Evolutionary conservation across 2,329 filamentous ascomycete genomes (phyloP), one percentile per base, ranked within the genome.

Genomic region (Zymoseptoria passerinii): DNA sequence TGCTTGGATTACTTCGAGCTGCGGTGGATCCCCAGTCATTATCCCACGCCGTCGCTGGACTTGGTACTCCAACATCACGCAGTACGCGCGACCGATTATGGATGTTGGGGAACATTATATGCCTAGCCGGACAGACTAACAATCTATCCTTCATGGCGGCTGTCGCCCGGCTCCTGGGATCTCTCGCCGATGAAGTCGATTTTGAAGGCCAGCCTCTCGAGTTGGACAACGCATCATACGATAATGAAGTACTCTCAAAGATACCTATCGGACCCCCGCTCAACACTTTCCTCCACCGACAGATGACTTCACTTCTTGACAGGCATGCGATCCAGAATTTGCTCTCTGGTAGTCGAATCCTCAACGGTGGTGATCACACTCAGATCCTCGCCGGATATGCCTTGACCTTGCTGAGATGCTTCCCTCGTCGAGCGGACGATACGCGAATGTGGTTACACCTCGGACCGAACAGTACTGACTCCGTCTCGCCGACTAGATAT

Each of bases 401-500:
- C 2, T 78, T 97, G 48, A 92, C 89, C 0, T 76, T 99, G 2
- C 77, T 97, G 3, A 84, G 89, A 59, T 92, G 91, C 66, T 97
- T 97, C 64, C 91, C 92, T 8, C 77, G 80, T 6, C 82, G 84
- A 59, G 86, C 86, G 3, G 92, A 96, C 68, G 91, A 96, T 59
- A 95, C 96, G 60, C 87, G 92, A 20, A 95, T 97, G 90, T 92
- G 90, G 76, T 78, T 97, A 0, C 97, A 94, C 69, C 80, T 94
- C 48, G 89, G 90, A 0, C 69, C 71, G 9, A 65, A 66, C 5
- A 59, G 60, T 2, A 62, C 70, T 54, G 71, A 67, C 63, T 58
- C 51, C 19, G 57, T 86, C 8, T 87, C 89, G 0, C 85, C 88
- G 0, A 85, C 92, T 58, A 86, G 87, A 65, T 96, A 90, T 68